Evolutionary conservation across 2,329 filamentous ascomycete genomes (phyloP), one percentile per base, ranked within the genome.

Genomic region (Alternaria gaisen): DNA sequence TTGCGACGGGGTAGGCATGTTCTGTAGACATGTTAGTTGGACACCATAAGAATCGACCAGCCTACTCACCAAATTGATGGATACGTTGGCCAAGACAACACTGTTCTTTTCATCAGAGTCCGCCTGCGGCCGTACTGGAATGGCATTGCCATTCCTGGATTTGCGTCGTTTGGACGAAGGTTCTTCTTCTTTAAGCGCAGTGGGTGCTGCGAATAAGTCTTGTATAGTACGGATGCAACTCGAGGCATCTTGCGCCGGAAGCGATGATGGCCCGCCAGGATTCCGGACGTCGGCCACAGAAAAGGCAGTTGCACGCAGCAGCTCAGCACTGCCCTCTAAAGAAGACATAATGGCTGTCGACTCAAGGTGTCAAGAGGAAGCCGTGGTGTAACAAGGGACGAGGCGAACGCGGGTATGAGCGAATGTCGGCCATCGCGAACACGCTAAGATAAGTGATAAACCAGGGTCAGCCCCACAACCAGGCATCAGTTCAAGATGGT

Each of bases 101-200:
- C 75, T 77, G 40, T 65, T 64, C 8, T 53, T 50, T 8, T 60
- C 58, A 30, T 69, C 66, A 26, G 66, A 65, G 10, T 61, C 52
- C 8, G n/a, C 44, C 8, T 34, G 32, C 6, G 61, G 11, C 5
- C 5, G 55, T 11, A 56, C 18, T n/a, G 47, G 36, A 48, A 48
- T 32, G 41, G 26, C 44, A 16, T 32, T 43, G 3, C 53, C 56
- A 26, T 57, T 42, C 4, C 70, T 66, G 18, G 72, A 52, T 57
- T 73, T 77, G 22, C 75, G 71, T 44, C 72, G 62, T 57, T 79
- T 79, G 24, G 61, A 64, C 22, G 70, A 61, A 46, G 69, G 71
- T 22, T 66, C 64, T 24, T 66, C 58, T 34, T 32, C 42, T 16
- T 30, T 50, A 26, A 32, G 34, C n/a, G 53, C 32, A 51, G 43